Percentiles rank a stretch among this genome's conserved stretches.
phyloP scores from a whole-genome alignment of 2,329 filamentous ascomycete genomes.

The Cladosporium sp. region DNA sequence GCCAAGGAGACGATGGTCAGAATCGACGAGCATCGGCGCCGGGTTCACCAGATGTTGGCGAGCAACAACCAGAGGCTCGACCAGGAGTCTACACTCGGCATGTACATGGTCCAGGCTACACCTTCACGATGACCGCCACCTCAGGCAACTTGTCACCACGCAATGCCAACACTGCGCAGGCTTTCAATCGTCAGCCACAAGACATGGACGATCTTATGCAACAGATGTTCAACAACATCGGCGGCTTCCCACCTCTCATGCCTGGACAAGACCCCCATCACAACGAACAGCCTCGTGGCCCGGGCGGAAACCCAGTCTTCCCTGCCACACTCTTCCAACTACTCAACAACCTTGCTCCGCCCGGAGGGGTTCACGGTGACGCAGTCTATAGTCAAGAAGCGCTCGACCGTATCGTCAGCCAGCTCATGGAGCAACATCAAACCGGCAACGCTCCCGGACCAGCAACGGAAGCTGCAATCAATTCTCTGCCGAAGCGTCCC shows the following conservation, averaged over 20 bases:
- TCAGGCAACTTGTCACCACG: slow-evolving; percentile 48
- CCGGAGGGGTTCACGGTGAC: slow-evolving; percentile 61
- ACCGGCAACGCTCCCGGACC: slow-evolving; percentile 78
- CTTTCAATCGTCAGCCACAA: slow-evolving; percentile 37
- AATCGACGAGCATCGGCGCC: slow-evolving; percentile 21
- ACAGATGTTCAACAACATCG: slow-evolving; percentile 37
- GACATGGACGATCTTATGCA: slow-evolving; percentile 34
- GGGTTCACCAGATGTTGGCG: slow-evolving; percentile 15
- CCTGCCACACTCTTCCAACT: slow-evolving; percentile 27
- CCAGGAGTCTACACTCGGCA: slow-evolving; percentile 23
- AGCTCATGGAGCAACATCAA: slow-evolving; percentile 81
- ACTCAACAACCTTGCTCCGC: slow-evolving; percentile 29
- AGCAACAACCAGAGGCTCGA: slow-evolving; percentile 21
- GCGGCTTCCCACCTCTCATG: slow-evolving; percentile 22
- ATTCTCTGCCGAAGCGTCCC: slow-evolving; percentile 65
- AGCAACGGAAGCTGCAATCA: slow-evolving; percentile 73
- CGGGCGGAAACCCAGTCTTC: not conserved
- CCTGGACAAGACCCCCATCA: slow-evolving; percentile 3
- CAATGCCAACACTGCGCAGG: slow-evolving; percentile 53
- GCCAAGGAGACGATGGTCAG: slow-evolving; percentile 8
- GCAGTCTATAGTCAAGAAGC: slow-evolving; percentile 89
- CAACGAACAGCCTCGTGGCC: slow-evolving; percentile 1
- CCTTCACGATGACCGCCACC: slow-evolving; percentile 35
- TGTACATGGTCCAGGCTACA: slow-evolving; percentile 31
- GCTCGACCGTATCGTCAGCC: slow-evolving; percentile 81